Evolutionary conservation across 768 basidiomycete genomes (phyloP), one percentile per base, ranked within the genome.

Genomic region (Boletus bicolor): DNA sequence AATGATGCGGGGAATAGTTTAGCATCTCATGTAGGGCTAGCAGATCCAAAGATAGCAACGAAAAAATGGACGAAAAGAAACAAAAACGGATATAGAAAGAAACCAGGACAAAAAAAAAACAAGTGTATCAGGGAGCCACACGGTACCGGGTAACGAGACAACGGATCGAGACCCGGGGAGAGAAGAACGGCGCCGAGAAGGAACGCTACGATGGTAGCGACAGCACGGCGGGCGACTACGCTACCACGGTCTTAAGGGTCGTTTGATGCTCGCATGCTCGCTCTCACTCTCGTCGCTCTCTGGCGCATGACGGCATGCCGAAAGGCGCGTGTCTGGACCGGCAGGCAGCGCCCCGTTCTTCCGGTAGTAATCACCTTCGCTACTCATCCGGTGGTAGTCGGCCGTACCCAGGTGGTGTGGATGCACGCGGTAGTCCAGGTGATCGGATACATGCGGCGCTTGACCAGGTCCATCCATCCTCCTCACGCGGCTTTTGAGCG

Each of bases 201-300:
- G 32, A 28, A 37, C 36, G 37, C 35, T 19, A 19, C 19, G 17
- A 24, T 21, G 4, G 1, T 14, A 21, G 30, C 3, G 34, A 44
- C 30, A 49, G 24, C 42, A 30, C 43, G 19, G 34, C 30, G 15
- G 39, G 38, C 39, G 19, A 44, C 39, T 30, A 47, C 5, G 17
- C 69, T 68, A 81, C 80, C 80, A 82, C 57, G 79, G 80, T 37
- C 80, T 68, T 43, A 77, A 67, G 5, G 79, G 79, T 41, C 73
- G 74, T 44, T 57, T 64, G 34, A 69, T 49, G 39, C 44, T 66
- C 2, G 38, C n/a, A 21, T 41, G 64, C 52, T 76, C 74, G 52
- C 57, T 68, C 59, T 78, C 77, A 44, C 73, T 73, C 55, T 77
- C 77, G 49, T 67, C 68, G 41, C 65, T 69, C 62, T 68, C 61